Evolutionary conservation across 805 yeast species (phyloP).

Genomic region (Nakazawaea pomicola): DNA sequence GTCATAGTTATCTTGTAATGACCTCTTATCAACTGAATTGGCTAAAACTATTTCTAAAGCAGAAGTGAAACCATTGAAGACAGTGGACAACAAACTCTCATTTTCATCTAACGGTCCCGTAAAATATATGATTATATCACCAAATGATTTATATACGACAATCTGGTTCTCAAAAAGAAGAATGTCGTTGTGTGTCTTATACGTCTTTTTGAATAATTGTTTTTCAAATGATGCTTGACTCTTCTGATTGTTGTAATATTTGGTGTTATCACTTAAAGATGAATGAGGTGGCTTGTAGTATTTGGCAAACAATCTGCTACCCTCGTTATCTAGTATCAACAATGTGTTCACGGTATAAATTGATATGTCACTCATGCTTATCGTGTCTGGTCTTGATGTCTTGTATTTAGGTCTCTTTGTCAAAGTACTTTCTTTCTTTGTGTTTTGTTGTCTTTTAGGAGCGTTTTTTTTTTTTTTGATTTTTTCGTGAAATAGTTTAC

Average conservation of each 20-base stretch:
- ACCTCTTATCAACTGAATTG: conserved; percentile 68
- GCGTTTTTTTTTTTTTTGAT: no score
- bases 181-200: conserved; percentile 75
- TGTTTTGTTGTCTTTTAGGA: no score
- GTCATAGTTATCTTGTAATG: conserved; percentile 80
- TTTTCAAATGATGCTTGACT: conserved; percentile 77
- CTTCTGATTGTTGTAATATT: conserved; percentile 28
- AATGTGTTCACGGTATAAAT: conserved; percentile 81
- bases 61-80: conserved; percentile 72
- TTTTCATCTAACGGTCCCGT: conserved; percentile 79
- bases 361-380: conserved; percentile 41
- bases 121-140: conserved; percentile 69
- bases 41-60: conserved; percentile 74
- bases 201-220: conserved; percentile 67
- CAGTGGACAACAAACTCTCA: conserved; percentile 73
- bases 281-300: conserved; percentile 70
- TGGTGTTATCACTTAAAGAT: conserved; percentile 26
- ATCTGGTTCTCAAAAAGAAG: conserved; percentile 73
- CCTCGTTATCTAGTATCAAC: conserved; percentile 75
- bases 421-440: background rate
- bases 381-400: background rate
- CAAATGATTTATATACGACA: conserved; percentile 79
- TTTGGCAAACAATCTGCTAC: conserved; percentile 76
- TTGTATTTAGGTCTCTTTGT: background rate
- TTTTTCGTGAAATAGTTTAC: no score